These are phyloP conservation scores for Trichoderma arundinaceum DNA, from an alignment of 2,329 filamentous ascomycete genomes.

Conservation along the genomic window DNA sequence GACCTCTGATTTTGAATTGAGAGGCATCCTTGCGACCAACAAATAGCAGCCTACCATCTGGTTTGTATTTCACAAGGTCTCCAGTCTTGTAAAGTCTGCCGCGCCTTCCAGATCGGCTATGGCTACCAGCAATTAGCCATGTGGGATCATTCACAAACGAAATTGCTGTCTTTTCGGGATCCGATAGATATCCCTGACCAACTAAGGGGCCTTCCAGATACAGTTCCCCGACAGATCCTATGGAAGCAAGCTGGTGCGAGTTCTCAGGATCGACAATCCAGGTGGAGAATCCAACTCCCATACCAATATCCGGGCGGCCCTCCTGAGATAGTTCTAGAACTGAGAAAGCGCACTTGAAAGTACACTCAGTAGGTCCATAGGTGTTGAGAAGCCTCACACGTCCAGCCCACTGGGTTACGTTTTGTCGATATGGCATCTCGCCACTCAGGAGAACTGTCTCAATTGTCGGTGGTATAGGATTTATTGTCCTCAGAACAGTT, in stretches of 20 bases:
- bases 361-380: conserved; percentile 28
- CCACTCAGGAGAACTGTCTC: conserved; percentile 18
- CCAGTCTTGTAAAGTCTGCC: conserved; percentile 44
- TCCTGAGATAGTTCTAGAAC: background rate
- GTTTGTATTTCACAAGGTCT: conserved; percentile 43
- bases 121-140: conserved; percentile 43
- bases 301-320: conserved; percentile 2
- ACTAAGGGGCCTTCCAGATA: conserved; percentile 33
- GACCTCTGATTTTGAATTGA: conserved; percentile 62
- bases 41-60: conserved; percentile 46
- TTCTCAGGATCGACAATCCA: conserved; percentile 32
- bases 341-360: conserved; percentile 6
- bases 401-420: conserved; percentile 18
- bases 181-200: conserved; percentile 33
- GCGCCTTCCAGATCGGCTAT: conserved; percentile 25
- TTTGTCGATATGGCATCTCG: conserved; percentile 20
- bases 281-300: conserved; percentile 24
- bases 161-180: conserved; percentile 30
- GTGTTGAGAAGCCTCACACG: conserved; percentile 22
- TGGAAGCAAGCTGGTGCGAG: conserved; percentile 20
- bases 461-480: conserved; percentile 4
- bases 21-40: conserved; percentile 56
- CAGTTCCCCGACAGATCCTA: conserved; percentile 33
- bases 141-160: conserved; percentile 38
- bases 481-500: conserved; percentile 3